Percentiles rank a stretch among this genome's conserved stretches.
Conservation (phyloP, 2,329 filamentous ascomycete species). For the Fusarium goolgardi region DNA sequence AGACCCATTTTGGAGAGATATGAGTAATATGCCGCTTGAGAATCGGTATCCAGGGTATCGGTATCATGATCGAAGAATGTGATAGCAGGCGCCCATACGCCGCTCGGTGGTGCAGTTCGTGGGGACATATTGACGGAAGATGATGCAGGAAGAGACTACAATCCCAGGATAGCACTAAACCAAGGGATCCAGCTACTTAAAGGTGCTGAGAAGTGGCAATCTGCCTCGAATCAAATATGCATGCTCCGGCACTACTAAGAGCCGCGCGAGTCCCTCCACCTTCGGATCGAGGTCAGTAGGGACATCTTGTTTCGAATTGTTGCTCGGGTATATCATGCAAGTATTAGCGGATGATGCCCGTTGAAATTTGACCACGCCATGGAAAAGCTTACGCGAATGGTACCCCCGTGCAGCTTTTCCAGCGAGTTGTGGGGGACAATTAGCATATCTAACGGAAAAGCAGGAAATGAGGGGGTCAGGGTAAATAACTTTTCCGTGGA, state of each 20-base stretch:
- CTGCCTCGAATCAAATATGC: background rate
- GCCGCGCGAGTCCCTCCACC: conserved; percentile 2
- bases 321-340: background rate
- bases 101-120: conserved; percentile 46
- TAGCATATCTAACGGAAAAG: conserved; percentile 13
- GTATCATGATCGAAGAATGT: conserved; percentile 64
- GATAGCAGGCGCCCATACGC: conserved; percentile 64
- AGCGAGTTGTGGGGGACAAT: background rate
- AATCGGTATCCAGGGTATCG: conserved; percentile 60
- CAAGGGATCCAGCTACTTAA: conserved; percentile 36
- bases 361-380: background rate
- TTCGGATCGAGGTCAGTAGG: background rate
- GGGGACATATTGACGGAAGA: conserved; percentile 25
- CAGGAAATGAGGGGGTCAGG: background rate
- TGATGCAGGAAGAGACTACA: background rate
- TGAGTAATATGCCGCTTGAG: conserved; percentile 63
- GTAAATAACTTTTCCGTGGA: conserved; percentile 18
- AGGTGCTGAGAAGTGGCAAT: background rate
- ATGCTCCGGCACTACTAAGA: background rate
- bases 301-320: conserved; percentile 3
- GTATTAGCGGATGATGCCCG: background rate
- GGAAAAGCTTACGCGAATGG: conserved; percentile 2
- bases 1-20: conserved; percentile 64
- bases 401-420: background rate
- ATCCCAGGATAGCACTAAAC: background rate